Evolutionary conservation across 345 rosid species (phyloP).

Genomic region (Mangifera indica): DNA sequence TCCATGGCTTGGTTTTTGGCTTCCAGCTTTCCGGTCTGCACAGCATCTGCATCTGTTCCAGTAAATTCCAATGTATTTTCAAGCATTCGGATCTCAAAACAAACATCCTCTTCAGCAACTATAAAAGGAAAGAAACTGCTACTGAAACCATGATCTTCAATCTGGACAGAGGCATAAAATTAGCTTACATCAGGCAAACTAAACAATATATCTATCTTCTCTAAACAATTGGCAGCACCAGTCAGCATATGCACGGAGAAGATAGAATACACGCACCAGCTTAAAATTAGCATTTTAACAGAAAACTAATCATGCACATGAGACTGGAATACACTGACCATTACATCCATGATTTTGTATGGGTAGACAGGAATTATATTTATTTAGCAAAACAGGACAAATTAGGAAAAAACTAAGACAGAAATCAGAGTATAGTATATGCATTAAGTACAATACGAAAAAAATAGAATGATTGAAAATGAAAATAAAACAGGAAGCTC

Average conservation of each 20-base stretch:
- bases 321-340: neutral
- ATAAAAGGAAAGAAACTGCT: conserved; percentile 94
- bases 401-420: conserved; percentile 16
- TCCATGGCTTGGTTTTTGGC: conserved; percentile 76
- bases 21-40: conserved; percentile 33
- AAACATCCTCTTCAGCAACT: conserved; percentile 79
- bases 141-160: conserved; percentile 85
- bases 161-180: conserved; percentile 50
- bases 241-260: neutral
- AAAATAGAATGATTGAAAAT: conserved; percentile 2
- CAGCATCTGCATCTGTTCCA: conserved; percentile 47
- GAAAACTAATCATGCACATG: neutral
- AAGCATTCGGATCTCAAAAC: conserved; percentile 81
- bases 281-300: neutral
- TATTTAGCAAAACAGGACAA: neutral
- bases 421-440: neutral
- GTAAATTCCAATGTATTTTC: conserved; percentile 61
- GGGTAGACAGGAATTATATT: neutral
- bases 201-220: conserved; percentile 6
- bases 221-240: neutral
- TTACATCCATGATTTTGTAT: neutral
- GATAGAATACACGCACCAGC: conserved; percentile 1
- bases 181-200: conserved; percentile 3
- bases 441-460: neutral
- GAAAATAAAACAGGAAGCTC: neutral